Conservation (phyloP, 352 stramenopile genomes). For the Phytophthora cajani region DNA sequence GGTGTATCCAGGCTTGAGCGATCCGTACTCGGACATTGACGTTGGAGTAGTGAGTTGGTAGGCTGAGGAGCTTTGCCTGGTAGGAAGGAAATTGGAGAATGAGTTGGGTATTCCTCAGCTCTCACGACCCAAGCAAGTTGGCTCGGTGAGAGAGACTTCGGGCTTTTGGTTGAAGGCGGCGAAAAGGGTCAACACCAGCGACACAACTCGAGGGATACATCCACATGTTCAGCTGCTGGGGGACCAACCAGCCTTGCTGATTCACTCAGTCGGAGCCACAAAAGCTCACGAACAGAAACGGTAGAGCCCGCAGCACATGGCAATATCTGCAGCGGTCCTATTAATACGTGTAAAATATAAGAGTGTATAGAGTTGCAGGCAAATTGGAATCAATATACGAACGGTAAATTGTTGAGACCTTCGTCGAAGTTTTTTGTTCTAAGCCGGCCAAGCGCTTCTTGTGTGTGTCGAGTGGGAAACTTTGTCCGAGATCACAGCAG, state of each 20-base stretch:
- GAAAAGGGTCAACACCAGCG: constrained; percentile 19
- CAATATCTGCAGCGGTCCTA: too few species aligned
- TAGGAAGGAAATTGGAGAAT: constrained; percentile 29
- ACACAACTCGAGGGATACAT: constrained; percentile 15
- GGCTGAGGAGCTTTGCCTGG: constrained; percentile 3
- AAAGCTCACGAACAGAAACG: constrained; percentile 27
- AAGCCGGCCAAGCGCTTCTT: too few species aligned
- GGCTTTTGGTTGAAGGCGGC: constrained; percentile 19
- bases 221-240: constrained; percentile 34
- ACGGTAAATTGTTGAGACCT: too few species aligned
- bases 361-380: too few species aligned
- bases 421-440: background rate
- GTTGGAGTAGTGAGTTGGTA: background rate
- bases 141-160: constrained; percentile 9
- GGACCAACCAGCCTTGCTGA: constrained; percentile 22
- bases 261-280: constrained; percentile 16
- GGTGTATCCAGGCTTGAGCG: constrained; percentile 34
- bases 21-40: constrained; percentile 46
- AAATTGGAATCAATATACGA: too few species aligned
- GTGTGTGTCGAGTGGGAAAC: background rate
- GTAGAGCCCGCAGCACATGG: constrained; percentile 2
- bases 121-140: background rate
- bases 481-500: constrained; percentile 1
- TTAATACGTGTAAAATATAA: too few species aligned
- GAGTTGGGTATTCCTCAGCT: constrained; percentile 1